Conservation (phyloP, 305 asterid species). For the Rubia balearica region DNA sequence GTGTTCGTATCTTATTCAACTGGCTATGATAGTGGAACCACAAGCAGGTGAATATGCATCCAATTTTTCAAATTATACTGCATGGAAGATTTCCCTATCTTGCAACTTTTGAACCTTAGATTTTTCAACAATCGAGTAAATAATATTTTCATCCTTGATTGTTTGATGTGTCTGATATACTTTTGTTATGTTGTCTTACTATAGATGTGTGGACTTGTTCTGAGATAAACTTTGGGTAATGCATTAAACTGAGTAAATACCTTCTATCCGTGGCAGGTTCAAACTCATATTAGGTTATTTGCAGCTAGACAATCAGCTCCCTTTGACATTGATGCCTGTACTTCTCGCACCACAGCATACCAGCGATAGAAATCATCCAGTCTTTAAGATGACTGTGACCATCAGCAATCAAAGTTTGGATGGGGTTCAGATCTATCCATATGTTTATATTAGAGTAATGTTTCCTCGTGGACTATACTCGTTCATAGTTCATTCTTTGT, state of each 20-base stretch:
- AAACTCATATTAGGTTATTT: slow-evolving; percentile 81
- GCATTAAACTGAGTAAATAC: slow-evolving; percentile 7
- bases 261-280: slow-evolving; percentile 46
- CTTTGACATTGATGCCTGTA: slow-evolving; percentile 89
- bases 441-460: slow-evolving; percentile 71
- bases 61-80: slow-evolving; percentile 13
- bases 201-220: not conserved
- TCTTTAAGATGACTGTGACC: slow-evolving; percentile 87
- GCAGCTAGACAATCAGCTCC: slow-evolving; percentile 96
- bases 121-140: not conserved
- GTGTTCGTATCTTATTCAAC: slow-evolving; percentile 73
- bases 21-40: slow-evolving; percentile 90
- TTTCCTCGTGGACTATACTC: slow-evolving; percentile 10
- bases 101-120: not conserved
- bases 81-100: not conserved
- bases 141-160: not conserved
- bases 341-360: slow-evolving; percentile 85
- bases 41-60: slow-evolving; percentile 64
- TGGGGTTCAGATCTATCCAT: slow-evolving; percentile 88
- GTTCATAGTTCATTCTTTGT: slow-evolving; percentile 6
- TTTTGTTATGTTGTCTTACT: slow-evolving; percentile 12
- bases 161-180: not conserved
- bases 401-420: slow-evolving; percentile 66
- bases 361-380: slow-evolving; percentile 77
- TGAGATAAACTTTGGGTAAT: not conserved